Conservation (phyloP, 2,329 filamentous ascomycete species). For the Sordariomycetes sp. region DNA sequence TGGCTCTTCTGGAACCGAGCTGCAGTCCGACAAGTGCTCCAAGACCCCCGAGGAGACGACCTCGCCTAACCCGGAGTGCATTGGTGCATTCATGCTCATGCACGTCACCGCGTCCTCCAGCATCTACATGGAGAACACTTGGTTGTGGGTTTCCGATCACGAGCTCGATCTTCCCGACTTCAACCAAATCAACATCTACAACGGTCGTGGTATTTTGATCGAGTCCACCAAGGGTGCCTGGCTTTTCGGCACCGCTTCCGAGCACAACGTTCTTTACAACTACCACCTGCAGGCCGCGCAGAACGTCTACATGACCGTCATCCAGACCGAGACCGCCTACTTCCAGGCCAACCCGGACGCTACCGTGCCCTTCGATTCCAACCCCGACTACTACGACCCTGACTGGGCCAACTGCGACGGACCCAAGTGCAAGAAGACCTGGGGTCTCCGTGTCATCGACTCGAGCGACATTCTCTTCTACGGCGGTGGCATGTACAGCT, state of each 20-base stretch:
- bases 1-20: slow-evolving; percentile 72
- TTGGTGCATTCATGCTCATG: slow-evolving; percentile 63
- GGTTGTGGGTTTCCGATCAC: slow-evolving; percentile 88
- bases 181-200: slow-evolving; percentile 80
- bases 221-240: slow-evolving; percentile 68
- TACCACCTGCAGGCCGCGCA: slow-evolving; percentile 73
- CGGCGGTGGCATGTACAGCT: slow-evolving; percentile 69
- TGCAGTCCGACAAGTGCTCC: slow-evolving; percentile 70
- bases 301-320: slow-evolving; percentile 72
- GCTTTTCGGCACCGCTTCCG: slow-evolving; percentile 69
- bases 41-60: slow-evolving; percentile 63
- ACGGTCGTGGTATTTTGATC: slow-evolving; percentile 73
- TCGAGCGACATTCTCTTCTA: slow-evolving; percentile 61
- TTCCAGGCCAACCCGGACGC: slow-evolving; percentile 78
- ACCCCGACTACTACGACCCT: slow-evolving; percentile 54
- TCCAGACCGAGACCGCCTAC: slow-evolving; percentile 87
- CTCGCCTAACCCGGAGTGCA: slow-evolving; percentile 55
- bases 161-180: slow-evolving; percentile 69
- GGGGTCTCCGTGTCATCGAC: slow-evolving; percentile 64
- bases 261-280: slow-evolving; percentile 65
- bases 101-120: slow-evolving; percentile 55
- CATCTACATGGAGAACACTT: slow-evolving; percentile 79
- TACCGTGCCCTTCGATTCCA: slow-evolving; percentile 52
- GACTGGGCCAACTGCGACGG: slow-evolving; percentile 53
- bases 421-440: slow-evolving; percentile 60